Conservation (phyloP, 2,329 filamentous ascomycete genomes). For the Sarocladium oryzae region DNA sequence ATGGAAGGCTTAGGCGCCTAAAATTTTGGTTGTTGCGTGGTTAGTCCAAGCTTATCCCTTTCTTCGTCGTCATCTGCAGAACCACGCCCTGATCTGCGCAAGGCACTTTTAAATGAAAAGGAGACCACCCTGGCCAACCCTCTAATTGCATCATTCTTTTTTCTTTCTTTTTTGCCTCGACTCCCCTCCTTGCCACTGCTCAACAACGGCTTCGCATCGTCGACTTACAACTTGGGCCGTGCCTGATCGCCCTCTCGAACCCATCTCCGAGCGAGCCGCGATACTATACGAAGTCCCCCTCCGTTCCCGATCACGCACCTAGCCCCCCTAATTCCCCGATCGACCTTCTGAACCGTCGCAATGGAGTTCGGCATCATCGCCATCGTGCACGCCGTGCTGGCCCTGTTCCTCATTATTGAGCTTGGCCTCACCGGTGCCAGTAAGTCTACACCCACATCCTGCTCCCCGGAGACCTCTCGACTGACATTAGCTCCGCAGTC, state of each 20-base stretch:
- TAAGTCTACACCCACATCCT: conserved; percentile 30
- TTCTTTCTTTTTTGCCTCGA: too few relatives aligned
- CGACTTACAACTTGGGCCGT: background rate
- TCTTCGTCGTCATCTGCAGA: background rate
- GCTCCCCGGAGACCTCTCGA: background rate
- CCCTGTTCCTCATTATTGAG: conserved; percentile 64
- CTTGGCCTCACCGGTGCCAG: conserved; percentile 70
- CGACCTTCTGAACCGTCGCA: conserved; percentile 13
- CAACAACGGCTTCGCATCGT: background rate
- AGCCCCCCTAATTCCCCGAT: background rate
- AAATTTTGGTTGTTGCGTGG: background rate
- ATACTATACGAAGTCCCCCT: background rate
- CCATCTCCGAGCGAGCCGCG: background rate
- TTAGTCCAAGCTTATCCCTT: background rate
- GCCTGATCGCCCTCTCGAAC: background rate
- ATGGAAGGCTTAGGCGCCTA: background rate
- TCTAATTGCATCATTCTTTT: conserved; percentile 7
- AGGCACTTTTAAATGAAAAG: background rate
- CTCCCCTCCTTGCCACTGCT: background rate
- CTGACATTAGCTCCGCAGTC: conserved; percentile 33
- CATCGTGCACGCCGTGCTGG: conserved; percentile 61
- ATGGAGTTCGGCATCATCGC: conserved; percentile 52
- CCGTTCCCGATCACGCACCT: too few relatives aligned
- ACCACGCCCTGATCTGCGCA: background rate
- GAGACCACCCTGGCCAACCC: background rate